phyloP scores from a whole-genome alignment of 495 filamentous ascomycete genomes.

The Penicillium roqueforti region DNA sequence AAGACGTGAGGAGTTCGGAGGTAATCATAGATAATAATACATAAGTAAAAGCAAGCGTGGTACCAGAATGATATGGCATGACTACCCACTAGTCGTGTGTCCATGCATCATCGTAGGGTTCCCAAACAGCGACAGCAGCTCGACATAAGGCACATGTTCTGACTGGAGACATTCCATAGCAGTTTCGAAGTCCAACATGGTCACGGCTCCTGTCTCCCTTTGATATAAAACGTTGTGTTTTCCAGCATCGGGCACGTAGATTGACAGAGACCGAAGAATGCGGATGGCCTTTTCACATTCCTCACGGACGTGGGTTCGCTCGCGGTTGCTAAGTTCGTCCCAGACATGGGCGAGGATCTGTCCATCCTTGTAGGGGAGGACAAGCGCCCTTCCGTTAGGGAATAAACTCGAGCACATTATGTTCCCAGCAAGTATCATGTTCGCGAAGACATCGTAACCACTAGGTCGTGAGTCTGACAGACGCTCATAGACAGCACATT shows the following conservation, averaged over 20 bases:
- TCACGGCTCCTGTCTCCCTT: not conserved
- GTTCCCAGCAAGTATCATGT: not conserved
- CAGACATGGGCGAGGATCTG: not conserved
- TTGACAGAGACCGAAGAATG: not conserved
- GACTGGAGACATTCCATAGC: not conserved
- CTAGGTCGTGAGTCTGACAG: no score
- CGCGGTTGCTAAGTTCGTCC: not conserved
- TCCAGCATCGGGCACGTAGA: not conserved
- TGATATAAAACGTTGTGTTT: conserved; percentile 2
- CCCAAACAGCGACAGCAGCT: not conserved
- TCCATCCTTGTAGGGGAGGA: not conserved
- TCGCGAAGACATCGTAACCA: not conserved
- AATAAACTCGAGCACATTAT: conserved; percentile 1
- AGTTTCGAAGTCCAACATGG: conserved; percentile 2
- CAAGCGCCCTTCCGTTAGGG: conserved; percentile 1
- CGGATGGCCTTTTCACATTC: conserved; percentile 1
- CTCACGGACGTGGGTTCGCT: not conserved
- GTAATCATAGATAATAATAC: no score
- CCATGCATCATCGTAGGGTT: no score
- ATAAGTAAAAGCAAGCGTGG: no score
- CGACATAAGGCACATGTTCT: conserved; percentile 1
- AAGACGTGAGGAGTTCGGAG: no score
- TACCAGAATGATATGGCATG: no score
- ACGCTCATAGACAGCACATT: no score
- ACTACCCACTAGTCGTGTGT: no score